These are phyloP conservation scores for Stagonosporopsis chrysanthemi DNA, from an alignment of 2,329 filamentous ascomycete genomes.

Conservation along the genomic window DNA sequence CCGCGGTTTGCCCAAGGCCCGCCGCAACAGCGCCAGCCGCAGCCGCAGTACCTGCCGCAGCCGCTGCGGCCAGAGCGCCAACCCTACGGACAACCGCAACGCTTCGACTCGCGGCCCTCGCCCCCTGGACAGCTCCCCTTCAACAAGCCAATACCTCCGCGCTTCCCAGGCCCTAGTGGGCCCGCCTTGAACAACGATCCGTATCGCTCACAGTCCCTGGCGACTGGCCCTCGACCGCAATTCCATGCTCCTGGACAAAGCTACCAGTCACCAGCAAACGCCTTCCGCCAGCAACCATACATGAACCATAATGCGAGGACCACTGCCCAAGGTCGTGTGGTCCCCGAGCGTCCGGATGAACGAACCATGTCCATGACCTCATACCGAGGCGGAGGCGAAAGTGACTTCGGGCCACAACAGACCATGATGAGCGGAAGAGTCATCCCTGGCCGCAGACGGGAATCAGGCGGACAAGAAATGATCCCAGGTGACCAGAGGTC, in stretches of 20 bases:
- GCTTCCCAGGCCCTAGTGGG: conserved; percentile 61
- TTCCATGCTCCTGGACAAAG: conserved; percentile 64
- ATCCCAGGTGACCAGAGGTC: conserved; percentile 29
- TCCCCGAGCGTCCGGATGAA: conserved; percentile 91
- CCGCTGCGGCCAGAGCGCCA: conserved; percentile 69
- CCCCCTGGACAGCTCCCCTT: conserved; percentile 58
- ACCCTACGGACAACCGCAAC: conserved; percentile 76
- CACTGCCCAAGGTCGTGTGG: conserved; percentile 88
- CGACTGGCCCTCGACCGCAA: conserved; percentile 74
- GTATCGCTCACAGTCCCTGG: conserved; percentile 93
- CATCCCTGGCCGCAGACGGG: conserved; percentile 78
- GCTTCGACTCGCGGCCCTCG: conserved; percentile 68
- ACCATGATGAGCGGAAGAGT: conserved; percentile 93
- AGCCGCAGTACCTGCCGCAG: conserved; percentile 66
- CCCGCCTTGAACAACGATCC: conserved; percentile 83
- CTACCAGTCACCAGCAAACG: conserved; percentile 69
- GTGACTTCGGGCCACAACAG: conserved; percentile 71
- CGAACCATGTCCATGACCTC: conserved; percentile 96
- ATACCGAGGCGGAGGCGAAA: conserved; percentile 76
- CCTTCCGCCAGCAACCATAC: conserved; percentile 81
- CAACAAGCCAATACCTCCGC: conserved; percentile 64
- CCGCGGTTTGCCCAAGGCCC: conserved; percentile 47
- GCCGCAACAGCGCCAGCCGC: conserved; percentile 51
- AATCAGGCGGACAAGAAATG: conserved; percentile 55
- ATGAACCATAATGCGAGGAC: conserved; percentile 74